phyloP scores from a whole-genome alignment of 2,329 filamentous ascomycete species.

The Venturia aucupariae region DNA sequence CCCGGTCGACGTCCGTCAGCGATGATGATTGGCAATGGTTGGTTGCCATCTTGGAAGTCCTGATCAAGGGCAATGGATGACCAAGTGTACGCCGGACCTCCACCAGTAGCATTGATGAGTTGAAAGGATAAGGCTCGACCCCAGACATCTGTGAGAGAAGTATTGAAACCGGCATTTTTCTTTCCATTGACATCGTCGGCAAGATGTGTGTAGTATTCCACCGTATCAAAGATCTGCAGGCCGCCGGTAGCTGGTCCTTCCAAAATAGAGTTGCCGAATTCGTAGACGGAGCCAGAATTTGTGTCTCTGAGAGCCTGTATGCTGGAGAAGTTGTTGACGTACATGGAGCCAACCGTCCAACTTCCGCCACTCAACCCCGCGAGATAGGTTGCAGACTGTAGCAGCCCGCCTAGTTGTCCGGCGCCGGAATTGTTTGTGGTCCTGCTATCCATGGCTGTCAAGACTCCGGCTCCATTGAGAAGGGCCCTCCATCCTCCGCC shows the following conservation, averaged over 20 bases:
- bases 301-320: slow-evolving; percentile 37
- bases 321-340: slow-evolving; percentile 67
- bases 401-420: slow-evolving; percentile 68
- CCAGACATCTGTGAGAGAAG: slow-evolving; percentile 79
- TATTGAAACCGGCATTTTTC: slow-evolving; percentile 52
- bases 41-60: slow-evolving; percentile 52
- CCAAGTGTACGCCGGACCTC: slow-evolving; percentile 68
- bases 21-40: slow-evolving; percentile 65
- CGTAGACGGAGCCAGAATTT: slow-evolving; percentile 44
- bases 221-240: slow-evolving; percentile 40
- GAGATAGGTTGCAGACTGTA: slow-evolving; percentile 75
- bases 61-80: slow-evolving; percentile 62
- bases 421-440: slow-evolving; percentile 50
- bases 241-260: slow-evolving; percentile 35
- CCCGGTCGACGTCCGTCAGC: slow-evolving; percentile 58
- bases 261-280: slow-evolving; percentile 50
- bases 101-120: slow-evolving; percentile 65
- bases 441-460: slow-evolving; percentile 70
- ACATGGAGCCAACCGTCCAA: slow-evolving; percentile 76
- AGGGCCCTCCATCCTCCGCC: slow-evolving; percentile 84
- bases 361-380: slow-evolving; percentile 73
- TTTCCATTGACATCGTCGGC: slow-evolving; percentile 51
- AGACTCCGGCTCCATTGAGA: slow-evolving; percentile 71
- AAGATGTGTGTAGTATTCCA: slow-evolving; percentile 55
- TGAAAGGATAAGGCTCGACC: slow-evolving; percentile 79